A percentile compares a stretch with the other conserved stretches of the same genome.
These are phyloP conservation scores for Podaxis mareebaensis DNA, from an alignment of 768 basidiomycete species.

Conservation along the genomic window DNA sequence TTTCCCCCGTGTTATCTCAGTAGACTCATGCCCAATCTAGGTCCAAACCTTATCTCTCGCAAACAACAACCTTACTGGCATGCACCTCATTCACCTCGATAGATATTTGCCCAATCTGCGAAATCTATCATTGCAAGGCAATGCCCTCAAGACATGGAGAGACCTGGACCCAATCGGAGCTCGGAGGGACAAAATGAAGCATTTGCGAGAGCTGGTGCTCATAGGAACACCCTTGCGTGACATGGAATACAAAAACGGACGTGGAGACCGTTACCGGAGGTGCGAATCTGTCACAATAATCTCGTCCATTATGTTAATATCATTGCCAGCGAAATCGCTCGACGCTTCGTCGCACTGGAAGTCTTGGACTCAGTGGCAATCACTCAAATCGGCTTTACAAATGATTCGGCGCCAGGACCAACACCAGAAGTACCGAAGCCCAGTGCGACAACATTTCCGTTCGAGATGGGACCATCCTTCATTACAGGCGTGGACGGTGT, in stretches of 20 bases:
- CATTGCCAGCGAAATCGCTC: constrained; percentile 66
- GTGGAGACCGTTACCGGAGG: constrained; percentile 62
- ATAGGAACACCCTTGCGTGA: constrained; percentile 77
- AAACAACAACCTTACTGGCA: constrained; percentile 63
- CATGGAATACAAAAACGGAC: constrained; percentile 53
- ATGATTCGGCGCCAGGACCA: constrained; percentile 61
- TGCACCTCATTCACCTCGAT: constrained; percentile 58
- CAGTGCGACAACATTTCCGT: constrained; percentile 74
- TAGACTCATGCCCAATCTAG: constrained; percentile 32
- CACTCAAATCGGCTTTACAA: constrained; percentile 66
- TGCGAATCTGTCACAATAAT: constrained; percentile 41
- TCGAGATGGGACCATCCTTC: constrained; percentile 70
- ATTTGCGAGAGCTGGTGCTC: constrained; percentile 73
- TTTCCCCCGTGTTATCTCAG: constrained; percentile 5
- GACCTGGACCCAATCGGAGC: constrained; percentile 70
- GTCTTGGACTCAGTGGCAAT: constrained; percentile 86
- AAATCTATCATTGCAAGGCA: constrained; percentile 81
- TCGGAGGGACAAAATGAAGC: constrained; percentile 55
- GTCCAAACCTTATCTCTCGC: constrained; percentile 85
- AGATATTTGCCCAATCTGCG: constrained; percentile 79
- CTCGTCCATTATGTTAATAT: constrained; percentile 3
- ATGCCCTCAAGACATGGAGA: constrained; percentile 65
- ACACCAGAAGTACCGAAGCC: constrained; percentile 46
- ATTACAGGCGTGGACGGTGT: constrained; percentile 71
- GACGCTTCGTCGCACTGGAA: constrained; percentile 78